These are phyloP conservation scores for Debaryomyces singareniensis DNA, from an alignment of 1,139 yeast genomes.

Conservation along the genomic window DNA sequence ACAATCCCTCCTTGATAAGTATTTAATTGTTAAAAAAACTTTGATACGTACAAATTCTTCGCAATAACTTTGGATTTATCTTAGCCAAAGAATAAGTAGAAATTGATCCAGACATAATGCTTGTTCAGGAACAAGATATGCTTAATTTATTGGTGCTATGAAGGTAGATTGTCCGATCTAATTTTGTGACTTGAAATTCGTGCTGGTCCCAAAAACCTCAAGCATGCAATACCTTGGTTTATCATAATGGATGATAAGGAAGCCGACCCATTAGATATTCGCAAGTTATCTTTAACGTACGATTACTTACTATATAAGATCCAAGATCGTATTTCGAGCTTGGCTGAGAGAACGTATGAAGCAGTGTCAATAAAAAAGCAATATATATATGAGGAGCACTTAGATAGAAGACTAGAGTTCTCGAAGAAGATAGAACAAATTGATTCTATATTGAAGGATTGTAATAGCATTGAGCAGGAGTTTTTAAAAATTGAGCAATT, in stretches of 20 bases:
- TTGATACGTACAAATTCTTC: conserved; percentile 51
- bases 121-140: neutral
- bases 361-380: conserved; percentile 23
- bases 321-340: conserved; percentile 41
- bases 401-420: conserved; percentile 28
- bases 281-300: conserved; percentile 50
- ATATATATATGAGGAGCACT: conserved; percentile 25
- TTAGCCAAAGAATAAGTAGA: conserved; percentile 39
- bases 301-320: conserved; percentile 61
- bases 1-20: conserved; percentile 3
- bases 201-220: too few relatives aligned
- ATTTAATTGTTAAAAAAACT: neutral
- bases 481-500: conserved; percentile 67
- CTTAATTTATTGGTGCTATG: too few relatives aligned
- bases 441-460: conserved; percentile 36
- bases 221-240: too few relatives aligned
- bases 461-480: conserved; percentile 54
- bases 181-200: too few relatives aligned
- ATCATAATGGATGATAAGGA: conserved; percentile 14
- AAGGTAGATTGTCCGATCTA: too few relatives aligned
- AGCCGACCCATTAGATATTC: conserved; percentile 60
- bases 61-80: conserved; percentile 52
- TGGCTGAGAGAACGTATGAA: conserved; percentile 30
- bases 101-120: conserved; percentile 6
- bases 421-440: conserved; percentile 39